phyloP scores from a whole-genome alignment of 768 basidiomycete genomes.

The Leccinellum albellum region DNA sequence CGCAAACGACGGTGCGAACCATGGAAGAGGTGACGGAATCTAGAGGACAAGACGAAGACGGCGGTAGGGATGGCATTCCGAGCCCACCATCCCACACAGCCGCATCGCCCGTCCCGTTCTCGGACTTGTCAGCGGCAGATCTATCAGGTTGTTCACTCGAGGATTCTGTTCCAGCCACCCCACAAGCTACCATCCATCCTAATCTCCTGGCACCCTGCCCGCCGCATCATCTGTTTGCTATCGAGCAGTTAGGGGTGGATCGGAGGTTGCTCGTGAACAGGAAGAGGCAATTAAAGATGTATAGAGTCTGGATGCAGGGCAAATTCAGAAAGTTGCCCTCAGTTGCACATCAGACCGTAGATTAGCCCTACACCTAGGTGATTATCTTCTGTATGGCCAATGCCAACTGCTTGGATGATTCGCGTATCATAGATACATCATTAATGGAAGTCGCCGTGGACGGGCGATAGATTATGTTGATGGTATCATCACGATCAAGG shows the following conservation, averaged over 20 bases:
- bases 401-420: background rate
- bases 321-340: slow-evolving; percentile 55
- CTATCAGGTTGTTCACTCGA: background rate
- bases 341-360: background rate
- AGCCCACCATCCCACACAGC: slow-evolving; percentile 7
- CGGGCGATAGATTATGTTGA: no score
- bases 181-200: slow-evolving; percentile 31
- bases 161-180: background rate
- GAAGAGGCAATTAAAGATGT: slow-evolving; percentile 95
- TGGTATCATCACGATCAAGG: background rate
- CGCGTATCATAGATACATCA: background rate
- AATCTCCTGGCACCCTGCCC: slow-evolving; percentile 30
- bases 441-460: background rate
- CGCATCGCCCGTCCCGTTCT: background rate
- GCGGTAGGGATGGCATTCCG: background rate
- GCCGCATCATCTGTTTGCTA: slow-evolving; percentile 65
- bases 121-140: background rate
- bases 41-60: slow-evolving; percentile 18
- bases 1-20: slow-evolving; percentile 28
- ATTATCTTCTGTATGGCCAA: background rate
- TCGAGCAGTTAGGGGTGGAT: slow-evolving; percentile 87
- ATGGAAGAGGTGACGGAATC: slow-evolving; percentile 37
- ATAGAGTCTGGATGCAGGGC: slow-evolving; percentile 92
- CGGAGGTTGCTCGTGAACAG: slow-evolving; percentile 87
- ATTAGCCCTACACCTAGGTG: background rate